Base-by-base conservation (phyloP, 140 eudicot species). In the Erigeron philadelphicus region DNA sequence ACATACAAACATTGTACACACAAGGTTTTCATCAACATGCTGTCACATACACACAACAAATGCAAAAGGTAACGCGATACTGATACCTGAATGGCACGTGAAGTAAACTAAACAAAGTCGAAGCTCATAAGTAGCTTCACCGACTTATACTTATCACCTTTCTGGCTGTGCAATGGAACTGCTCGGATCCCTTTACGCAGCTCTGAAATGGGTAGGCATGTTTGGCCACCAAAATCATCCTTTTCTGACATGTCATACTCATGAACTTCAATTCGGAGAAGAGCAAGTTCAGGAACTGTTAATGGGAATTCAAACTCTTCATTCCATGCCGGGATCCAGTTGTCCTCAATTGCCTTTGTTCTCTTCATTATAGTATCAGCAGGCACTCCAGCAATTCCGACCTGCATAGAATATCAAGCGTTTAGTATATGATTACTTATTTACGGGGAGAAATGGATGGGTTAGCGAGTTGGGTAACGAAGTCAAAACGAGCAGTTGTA, bases 181-280 rank as follows among this genome's bases (percentile, higher is more conserved):
- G 96, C 81, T 61, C 98, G 86, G 38, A 92, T 86, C 21, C 98
- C 98, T 47, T 76, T 82, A 72, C 87, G 83, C 72, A 92, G 86
- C 81, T 92, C 96, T 17, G 88, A 81, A 18, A 92, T 77, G 0
- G 98, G 98, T 12, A 88, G 81, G 76, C 96, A 88, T 54, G 95
- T 70, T 70, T 92, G 98, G 10, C 98, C 98, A 50, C 86, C 98
- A 72, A 92, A 92, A 72, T 92, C 96, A 61, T 92, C 98, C 71
- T 88, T 92, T 44, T 84, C 88, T 7, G 96, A 84, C 87, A 84
- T 81, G 77, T 92, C 95, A 71, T 88, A 83, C 79, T 92, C 98
- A 21, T 82, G 92, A 76, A 92, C 98, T 79, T 92, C 95, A 16
- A 92, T 74, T n/a, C 98, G 81, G 52, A 92, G 90, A 41, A 92